These are phyloP conservation scores for Salix caprea DNA, from an alignment of 345 rosid species.

Conservation along the genomic window DNA sequence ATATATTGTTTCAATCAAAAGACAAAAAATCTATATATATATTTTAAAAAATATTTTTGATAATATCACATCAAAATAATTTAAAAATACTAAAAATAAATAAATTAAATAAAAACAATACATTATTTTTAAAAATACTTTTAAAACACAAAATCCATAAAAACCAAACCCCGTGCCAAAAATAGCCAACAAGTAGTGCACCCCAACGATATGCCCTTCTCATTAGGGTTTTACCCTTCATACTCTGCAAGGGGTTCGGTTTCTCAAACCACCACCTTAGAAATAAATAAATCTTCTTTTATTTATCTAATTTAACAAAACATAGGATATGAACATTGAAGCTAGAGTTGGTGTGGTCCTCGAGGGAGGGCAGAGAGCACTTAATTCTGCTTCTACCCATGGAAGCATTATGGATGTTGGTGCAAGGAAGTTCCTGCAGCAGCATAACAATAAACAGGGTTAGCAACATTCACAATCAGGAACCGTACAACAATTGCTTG, in stretches of 20 bases:
- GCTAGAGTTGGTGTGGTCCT: constrained; percentile 78
- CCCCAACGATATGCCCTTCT: neutral
- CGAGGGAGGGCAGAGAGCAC: constrained; percentile 65
- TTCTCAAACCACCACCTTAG: neutral
- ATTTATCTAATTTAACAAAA: neutral
- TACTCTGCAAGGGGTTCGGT: neutral
- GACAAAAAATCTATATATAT: no score
- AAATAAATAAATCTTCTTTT: neutral
- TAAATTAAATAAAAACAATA: no score
- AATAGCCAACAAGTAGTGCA: neutral
- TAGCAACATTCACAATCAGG: constrained; percentile 56
- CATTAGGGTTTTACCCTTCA: neutral
- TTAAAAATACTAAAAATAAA: no score
- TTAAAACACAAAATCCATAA: neutral
- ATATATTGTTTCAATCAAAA: no score
- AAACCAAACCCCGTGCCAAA: neutral
- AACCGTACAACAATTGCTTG: constrained; percentile 62
- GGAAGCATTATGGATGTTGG: constrained; percentile 56
- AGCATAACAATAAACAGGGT: constrained; percentile 9
- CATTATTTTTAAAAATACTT: no score
- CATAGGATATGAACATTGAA: constrained; percentile 39
- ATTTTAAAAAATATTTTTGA: no score
- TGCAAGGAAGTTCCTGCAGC: constrained; percentile 50
- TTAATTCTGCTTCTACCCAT: constrained; percentile 52
- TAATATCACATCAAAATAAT: no score